Percentiles rank a stretch among this genome's conserved stretches.
Evolutionary conservation across 768 basidiomycete species (phyloP).

Genomic region (Pholiota microspora): DNA sequence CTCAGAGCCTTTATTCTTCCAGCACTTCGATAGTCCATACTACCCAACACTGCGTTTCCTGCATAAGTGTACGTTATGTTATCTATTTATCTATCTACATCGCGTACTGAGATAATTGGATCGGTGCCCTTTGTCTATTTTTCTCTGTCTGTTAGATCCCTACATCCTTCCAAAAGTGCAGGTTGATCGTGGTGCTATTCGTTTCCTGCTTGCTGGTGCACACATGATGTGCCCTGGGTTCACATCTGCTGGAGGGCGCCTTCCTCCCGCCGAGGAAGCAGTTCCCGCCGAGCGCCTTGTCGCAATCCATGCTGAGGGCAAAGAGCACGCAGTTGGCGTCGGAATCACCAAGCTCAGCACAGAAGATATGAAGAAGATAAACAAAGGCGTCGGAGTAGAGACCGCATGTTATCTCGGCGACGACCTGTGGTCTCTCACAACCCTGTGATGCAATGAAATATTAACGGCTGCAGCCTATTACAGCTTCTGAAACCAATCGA

Average conservation of each 20-base stretch:
- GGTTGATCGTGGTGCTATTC: conserved; percentile 96
- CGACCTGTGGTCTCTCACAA: conserved; percentile 76
- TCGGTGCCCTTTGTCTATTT: conserved; percentile 2
- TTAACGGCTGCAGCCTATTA: not conserved
- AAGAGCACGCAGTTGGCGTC: conserved; percentile 86
- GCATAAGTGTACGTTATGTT: conserved; percentile 75
- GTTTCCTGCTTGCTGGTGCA: conserved; percentile 90
- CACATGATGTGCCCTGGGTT: conserved; percentile 98
- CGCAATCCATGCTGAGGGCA: conserved; percentile 95
- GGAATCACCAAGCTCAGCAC: conserved; percentile 80
- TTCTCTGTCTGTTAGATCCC: conserved; percentile 60
- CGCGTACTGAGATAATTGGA: conserved; percentile 5
- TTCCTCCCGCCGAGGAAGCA: conserved; percentile 70
- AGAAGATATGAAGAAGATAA: conserved; percentile 86
- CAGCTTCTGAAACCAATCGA: not conserved
- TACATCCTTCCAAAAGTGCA: conserved; percentile 84
- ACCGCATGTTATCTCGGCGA: conserved; percentile 84
- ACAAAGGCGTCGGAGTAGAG: conserved; percentile 91
- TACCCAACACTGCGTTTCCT: conserved; percentile 86
- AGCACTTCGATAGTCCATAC: conserved; percentile 93
- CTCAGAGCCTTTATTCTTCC: conserved; percentile 88
- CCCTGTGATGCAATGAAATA: conserved; percentile 43
- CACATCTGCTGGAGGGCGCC: conserved; percentile 86
- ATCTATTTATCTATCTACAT: conserved; percentile 4
- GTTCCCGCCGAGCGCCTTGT: conserved; percentile 75